phyloP scores from a whole-genome alignment of 768 basidiomycete species.

The Vishniacozyma victoriae region DNA sequence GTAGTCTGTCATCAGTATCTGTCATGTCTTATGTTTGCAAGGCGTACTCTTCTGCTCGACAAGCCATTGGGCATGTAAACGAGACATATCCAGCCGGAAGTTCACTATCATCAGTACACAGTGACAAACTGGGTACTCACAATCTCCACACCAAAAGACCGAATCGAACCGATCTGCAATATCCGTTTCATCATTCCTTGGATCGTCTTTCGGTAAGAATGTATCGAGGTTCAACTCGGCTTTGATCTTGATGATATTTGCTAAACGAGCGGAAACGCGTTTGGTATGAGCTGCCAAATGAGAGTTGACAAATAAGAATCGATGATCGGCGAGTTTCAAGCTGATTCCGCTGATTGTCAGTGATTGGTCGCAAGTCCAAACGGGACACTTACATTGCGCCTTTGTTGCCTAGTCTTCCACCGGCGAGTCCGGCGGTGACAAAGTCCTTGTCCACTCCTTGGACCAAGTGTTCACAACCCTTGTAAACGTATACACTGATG shows the following conservation, averaged over 20 bases:
- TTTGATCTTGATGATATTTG: conserved; percentile 85
- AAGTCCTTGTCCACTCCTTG: conserved; percentile 61
- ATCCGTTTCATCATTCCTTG: conserved; percentile 50
- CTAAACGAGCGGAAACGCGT: conserved; percentile 62
- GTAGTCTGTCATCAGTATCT: conserved; percentile 57
- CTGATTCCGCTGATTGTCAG: conserved; percentile 59
- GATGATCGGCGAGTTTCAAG: conserved; percentile 71
- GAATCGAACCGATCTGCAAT: conserved; percentile 83
- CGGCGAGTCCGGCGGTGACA: conserved; percentile 83
- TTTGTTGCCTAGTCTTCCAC: conserved; percentile 88
- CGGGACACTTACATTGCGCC: conserved; percentile 57
- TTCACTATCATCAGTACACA: conserved; percentile 52
- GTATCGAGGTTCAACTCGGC: conserved; percentile 71
- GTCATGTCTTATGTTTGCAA: neutral
- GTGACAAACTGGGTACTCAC: conserved; percentile 18
- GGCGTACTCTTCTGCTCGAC: conserved; percentile 67
- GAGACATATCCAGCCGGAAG: conserved; percentile 79
- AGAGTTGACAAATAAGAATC: conserved; percentile 81
- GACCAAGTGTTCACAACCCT: conserved; percentile 46
- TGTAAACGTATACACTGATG: conserved; percentile 46
- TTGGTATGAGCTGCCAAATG: conserved; percentile 65
- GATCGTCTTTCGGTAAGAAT: conserved; percentile 54
- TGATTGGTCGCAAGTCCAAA: neutral
- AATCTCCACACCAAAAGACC: conserved; percentile 81
- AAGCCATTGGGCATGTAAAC: conserved; percentile 91